Conservation (phyloP, 257 asterid species). For the Fraxinus americana region DNA sequence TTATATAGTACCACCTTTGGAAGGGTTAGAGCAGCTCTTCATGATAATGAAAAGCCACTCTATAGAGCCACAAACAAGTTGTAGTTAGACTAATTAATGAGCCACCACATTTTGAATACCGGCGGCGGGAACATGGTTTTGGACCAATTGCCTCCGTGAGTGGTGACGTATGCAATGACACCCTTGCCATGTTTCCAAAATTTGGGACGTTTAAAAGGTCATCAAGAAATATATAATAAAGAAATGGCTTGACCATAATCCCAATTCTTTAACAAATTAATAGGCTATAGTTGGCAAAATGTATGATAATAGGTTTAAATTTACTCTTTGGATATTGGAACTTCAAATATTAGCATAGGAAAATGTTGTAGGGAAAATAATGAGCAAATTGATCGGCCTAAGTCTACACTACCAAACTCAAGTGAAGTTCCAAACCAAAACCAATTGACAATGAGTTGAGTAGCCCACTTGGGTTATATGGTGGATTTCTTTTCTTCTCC, state of each 20-base stretch:
- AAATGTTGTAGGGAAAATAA: too few relatives aligned
- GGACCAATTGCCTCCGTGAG: not conserved
- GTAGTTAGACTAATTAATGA: not conserved
- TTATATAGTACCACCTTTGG: constrained; percentile 27
- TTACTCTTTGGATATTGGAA: too few relatives aligned
- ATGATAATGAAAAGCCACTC: constrained; percentile 21
- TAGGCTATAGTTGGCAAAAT: too few relatives aligned
- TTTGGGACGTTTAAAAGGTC: not conserved
- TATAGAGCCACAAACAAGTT: not conserved
- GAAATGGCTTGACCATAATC: not conserved
- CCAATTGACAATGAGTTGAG: too few relatives aligned
- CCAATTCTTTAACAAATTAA: not conserved
- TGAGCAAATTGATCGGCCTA: too few relatives aligned
- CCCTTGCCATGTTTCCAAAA: not conserved
- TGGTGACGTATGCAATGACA: constrained; percentile 9
- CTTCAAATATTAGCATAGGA: too few relatives aligned
- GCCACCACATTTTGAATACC: constrained; percentile 15
- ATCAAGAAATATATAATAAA: not conserved
- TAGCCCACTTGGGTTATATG: too few relatives aligned
- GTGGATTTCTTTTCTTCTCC: too few relatives aligned
- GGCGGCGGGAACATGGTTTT: constrained; percentile 25
- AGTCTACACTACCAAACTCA: too few relatives aligned
- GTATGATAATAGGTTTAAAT: too few relatives aligned
- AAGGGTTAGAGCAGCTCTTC: constrained; percentile 26
- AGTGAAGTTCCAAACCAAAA: too few relatives aligned